phyloP scores from a whole-genome alignment of 1,284 basidiomycete genomes.

The Marasmius oreades region DNA sequence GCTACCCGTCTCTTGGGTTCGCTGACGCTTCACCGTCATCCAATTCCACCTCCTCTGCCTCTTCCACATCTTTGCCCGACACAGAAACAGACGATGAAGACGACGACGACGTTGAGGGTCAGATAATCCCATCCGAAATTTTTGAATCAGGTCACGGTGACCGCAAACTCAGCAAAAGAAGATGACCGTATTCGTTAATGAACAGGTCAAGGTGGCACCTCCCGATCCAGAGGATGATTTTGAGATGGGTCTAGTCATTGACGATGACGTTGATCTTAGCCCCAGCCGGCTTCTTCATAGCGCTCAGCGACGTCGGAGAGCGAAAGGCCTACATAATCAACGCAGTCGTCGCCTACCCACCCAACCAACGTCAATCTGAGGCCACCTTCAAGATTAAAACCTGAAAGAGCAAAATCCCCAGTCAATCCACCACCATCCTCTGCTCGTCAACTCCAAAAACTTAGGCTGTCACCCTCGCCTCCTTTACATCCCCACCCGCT shows the following conservation, averaged over 20 bases:
- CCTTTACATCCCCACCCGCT: too few species aligned
- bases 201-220: conserved; percentile 47
- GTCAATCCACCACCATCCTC: conserved; percentile 63
- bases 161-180: conserved; percentile 71
- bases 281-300: too few species aligned
- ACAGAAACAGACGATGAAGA: conserved; percentile 67
- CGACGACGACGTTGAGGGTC: conserved; percentile 71
- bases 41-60: too few species aligned
- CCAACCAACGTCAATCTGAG: conserved; percentile 59
- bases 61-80: conserved; percentile 62
- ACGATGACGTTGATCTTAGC: too few species aligned
- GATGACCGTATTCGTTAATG: conserved; percentile 46
- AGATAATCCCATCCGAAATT: conserved; percentile 69
- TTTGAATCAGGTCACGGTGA: conserved; percentile 68
- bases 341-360: conserved; percentile 57
- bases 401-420: conserved; percentile 68
- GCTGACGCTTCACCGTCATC: conserved; percentile 67
- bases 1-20: conserved; percentile 72
- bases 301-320: too few species aligned
- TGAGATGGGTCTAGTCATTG: too few species aligned
- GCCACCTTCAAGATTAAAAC: too few species aligned
- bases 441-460: conserved; percentile 59
- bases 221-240: too few species aligned
- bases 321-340: conserved; percentile 38
- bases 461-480: conserved; percentile 64